phyloP scores from a whole-genome alignment of 805 yeast genomes.

The Wickerhamomyces alni region DNA sequence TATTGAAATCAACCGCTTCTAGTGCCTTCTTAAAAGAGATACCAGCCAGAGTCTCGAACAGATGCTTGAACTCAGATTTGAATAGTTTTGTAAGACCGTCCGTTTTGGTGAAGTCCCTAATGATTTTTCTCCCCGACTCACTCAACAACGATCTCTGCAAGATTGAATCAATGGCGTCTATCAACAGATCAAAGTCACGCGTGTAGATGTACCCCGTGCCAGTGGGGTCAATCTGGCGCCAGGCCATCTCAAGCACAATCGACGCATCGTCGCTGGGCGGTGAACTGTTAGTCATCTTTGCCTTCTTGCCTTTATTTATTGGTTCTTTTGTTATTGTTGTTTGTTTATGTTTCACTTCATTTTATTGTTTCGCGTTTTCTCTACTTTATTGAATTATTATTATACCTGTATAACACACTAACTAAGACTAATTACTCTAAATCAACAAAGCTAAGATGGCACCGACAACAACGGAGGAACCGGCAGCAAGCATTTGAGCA shows the following conservation, averaged over 20 bases:
- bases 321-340: background rate
- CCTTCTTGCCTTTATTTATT: background rate
- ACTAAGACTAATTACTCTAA: background rate
- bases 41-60: conserved; percentile 28
- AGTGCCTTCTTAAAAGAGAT: conserved; percentile 25
- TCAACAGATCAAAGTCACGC: conserved; percentile 16
- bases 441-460: conserved; percentile 4
- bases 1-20: conserved; percentile 11
- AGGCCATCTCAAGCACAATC: conserved; percentile 15
- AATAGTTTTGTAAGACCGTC: conserved; percentile 25
- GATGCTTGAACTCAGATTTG: conserved; percentile 26
- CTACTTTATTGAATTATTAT: too few relatives aligned
- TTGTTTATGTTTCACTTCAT: background rate
- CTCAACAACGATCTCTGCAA: conserved; percentile 20
- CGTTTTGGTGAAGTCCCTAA: conserved; percentile 25
- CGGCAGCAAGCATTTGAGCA: too few relatives aligned
- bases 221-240: conserved; percentile 17
- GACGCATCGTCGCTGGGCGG: conserved; percentile 3
- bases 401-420: too few relatives aligned
- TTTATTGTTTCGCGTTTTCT: background rate
- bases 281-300: too few relatives aligned
- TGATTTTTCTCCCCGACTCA: conserved; percentile 20
- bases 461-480: conserved; percentile 6
- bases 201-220: conserved; percentile 14
- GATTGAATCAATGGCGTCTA: conserved; percentile 18